Percentiles rank a stretch among this genome's conserved stretches.
Conservation (phyloP, 2,329 filamentous ascomycete species). For the Pseudocercospora fuligena region DNA sequence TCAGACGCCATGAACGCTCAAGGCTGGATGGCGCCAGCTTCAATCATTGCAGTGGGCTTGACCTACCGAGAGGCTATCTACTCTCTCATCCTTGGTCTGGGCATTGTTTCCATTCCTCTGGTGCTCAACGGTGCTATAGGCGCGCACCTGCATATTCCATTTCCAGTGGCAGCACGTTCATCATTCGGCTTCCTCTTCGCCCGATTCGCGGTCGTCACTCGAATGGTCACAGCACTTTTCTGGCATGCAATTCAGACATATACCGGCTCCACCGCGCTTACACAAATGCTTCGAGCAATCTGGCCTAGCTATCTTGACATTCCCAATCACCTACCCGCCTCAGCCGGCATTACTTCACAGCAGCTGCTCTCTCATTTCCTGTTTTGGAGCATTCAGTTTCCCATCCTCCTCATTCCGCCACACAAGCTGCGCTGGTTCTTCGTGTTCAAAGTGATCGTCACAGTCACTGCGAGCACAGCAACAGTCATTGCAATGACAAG, state of each 20-base stretch:
- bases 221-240: conserved; percentile 61
- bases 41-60: conserved; percentile 54
- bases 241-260: conserved; percentile 71
- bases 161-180: conserved; percentile 61
- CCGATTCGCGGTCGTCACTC: conserved; percentile 59
- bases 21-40: conserved; percentile 52
- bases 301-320: conserved; percentile 62
- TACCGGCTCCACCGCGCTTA: conserved; percentile 62
- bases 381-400: conserved; percentile 62
- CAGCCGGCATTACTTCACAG: conserved; percentile 60
- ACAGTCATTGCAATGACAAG: conserved; percentile 45
- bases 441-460: conserved; percentile 46
- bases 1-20: conserved; percentile 52
- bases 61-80: conserved; percentile 48
- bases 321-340: conserved; percentile 57
- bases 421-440: conserved; percentile 55
- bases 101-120: conserved; percentile 38
- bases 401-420: conserved; percentile 57
- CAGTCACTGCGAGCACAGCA: conserved; percentile 59
- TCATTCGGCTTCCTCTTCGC: conserved; percentile 64
- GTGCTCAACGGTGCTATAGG: conserved; percentile 53
- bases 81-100: conserved; percentile 41
- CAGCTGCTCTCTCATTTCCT: conserved; percentile 63
- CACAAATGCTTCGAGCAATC: conserved; percentile 60
- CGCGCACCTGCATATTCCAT: conserved; percentile 58